These are phyloP conservation scores for Sphagnum magellanicum DNA, from an alignment of 228 moss, liverwort and hornwort genomes.

Conservation along the genomic window DNA sequence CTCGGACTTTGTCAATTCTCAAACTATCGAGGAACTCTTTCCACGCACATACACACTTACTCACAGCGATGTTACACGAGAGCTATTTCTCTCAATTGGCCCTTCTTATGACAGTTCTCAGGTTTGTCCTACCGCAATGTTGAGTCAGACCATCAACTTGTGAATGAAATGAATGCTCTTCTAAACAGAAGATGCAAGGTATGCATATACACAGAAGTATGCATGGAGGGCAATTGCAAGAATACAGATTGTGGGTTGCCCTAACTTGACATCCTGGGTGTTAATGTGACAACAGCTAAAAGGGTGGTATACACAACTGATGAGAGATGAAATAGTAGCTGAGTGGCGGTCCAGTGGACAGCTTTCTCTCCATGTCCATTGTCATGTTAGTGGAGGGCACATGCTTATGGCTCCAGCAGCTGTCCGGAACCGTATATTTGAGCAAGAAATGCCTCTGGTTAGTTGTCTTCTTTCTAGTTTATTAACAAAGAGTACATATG, in stretches of 20 bases:
- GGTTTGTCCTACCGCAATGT: slow-evolving; percentile 10
- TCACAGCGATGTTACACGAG: slow-evolving; percentile 61
- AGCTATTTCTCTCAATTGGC: slow-evolving; percentile 53
- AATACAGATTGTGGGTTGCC: background rate
- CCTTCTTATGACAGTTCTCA: slow-evolving; percentile 46
- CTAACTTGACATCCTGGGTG: background rate
- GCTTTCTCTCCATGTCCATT: slow-evolving; percentile 60
- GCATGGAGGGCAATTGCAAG: background rate
- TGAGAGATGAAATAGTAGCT: slow-evolving; percentile 69
- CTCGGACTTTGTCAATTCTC: slow-evolving; percentile 11
- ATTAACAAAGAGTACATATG: background rate
- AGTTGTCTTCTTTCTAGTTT: slow-evolving; percentile 8
- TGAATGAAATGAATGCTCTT: no score
- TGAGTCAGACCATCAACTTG: background rate
- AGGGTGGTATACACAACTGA: slow-evolving; percentile 60
- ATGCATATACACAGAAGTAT: background rate
- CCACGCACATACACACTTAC: slow-evolving; percentile 68
- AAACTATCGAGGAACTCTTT: slow-evolving; percentile 27
- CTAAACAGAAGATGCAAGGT: no score
- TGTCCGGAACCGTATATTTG: slow-evolving; percentile 60
- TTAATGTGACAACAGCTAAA: slow-evolving; percentile 24
- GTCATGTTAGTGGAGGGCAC: slow-evolving; percentile 67
- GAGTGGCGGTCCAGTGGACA: slow-evolving; percentile 60
- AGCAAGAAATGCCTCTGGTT: slow-evolving; percentile 75
- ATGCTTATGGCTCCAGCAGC: slow-evolving; percentile 63